Evolutionary conservation across 208 protist genomes (phyloP), one percentile per base, ranked within the genome.

Genomic region (Leishmania lainsoni): DNA sequence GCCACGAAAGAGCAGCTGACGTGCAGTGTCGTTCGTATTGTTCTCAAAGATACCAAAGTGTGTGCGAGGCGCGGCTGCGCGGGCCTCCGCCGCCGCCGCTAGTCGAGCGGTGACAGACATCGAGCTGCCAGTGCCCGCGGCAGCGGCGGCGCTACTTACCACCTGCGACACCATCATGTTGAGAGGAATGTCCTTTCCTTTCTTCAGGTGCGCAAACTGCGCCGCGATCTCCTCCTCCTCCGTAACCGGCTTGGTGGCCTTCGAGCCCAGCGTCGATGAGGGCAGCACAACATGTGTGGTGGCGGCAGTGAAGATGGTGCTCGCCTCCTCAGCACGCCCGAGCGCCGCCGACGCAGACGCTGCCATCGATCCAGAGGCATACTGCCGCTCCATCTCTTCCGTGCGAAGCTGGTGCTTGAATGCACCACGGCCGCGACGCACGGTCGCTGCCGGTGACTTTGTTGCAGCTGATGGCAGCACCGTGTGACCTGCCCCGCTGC

Each of bases 1-100:
- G 29, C 91, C 89, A 54, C 92, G 88, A 81, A 95, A 97, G 72
- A 97, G 87, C 26, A 95, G 84, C 81, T 94, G 91, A 6, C 90
- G 91, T 0, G 93, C 87, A 6, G 91, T 97, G 83, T 94, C 93
- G 45, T 85, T 88, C 29, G 84, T 82, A 75, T 80, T 82, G 66
- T 74, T 74, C n/a, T 83, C 71, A 66, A 79, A 83, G 52, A 83
- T 48, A 48, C 86, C 81, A 83, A 93, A 86, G 76, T 91, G 65
- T 52, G 78, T 77, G 45, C 79, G 83, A 16, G 76, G 63, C 22
- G 69, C 77, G 45, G 79, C 81, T 65, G 76, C 58, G 8, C 76
- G 78, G 22, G 83, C 83, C 51, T 78, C 83, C 29, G 78, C 83
- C 6, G 79, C 83, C 42, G 83, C 83, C 45, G 75, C n/a, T 3